Evolutionary conservation across 306 rosid species (phyloP), one percentile per base, ranked within the genome.

Genomic region (Crotalaria pallida): DNA sequence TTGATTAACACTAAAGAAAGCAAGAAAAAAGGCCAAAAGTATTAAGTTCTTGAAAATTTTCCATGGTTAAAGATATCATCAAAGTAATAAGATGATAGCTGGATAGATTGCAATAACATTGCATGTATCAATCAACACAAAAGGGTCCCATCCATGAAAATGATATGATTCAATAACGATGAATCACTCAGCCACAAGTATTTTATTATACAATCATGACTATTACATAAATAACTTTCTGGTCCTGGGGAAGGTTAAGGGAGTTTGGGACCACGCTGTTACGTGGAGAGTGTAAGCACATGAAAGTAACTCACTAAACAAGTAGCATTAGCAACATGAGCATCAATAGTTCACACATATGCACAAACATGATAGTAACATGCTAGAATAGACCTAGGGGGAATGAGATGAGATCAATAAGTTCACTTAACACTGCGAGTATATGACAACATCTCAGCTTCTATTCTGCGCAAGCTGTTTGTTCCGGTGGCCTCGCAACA

Each of bases 401-500:
- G 44, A 17, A 38, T 12, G 7, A 21, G 18, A 38, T 12, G 7
- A 21, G 18, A 40, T 48, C 0, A 19, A 31, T 34, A 1, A 22
- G 58, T 29, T 56, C 44, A 52, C 23, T 59, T 36, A 34, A 8
- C 8, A 40, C 47, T 49, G 50, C 4, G 55, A 56, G 21, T 21
- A 40, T 19, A 11, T 40, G 58, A 59, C 19, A 64, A 60, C 16
- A 12, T n/a, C 75, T 58, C 2, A 21, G 36, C 40, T 75, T 72
- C 74, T 71, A 40, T 1, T 65, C 58, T 44, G 77, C 9, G 15
- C 81, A 31, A 21, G 56, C 18, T 60, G 62, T 34, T 53, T 47
- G 82, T 82, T 90, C 98, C 31, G 72, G 55, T 16, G 97, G 97
- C n/a, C 78, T 82, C 0, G 79, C 84, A 66, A 87, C 74, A 67